Evolutionary conservation across 208 protist genomes (phyloP).

Genomic region (Angomonas deanei): DNA sequence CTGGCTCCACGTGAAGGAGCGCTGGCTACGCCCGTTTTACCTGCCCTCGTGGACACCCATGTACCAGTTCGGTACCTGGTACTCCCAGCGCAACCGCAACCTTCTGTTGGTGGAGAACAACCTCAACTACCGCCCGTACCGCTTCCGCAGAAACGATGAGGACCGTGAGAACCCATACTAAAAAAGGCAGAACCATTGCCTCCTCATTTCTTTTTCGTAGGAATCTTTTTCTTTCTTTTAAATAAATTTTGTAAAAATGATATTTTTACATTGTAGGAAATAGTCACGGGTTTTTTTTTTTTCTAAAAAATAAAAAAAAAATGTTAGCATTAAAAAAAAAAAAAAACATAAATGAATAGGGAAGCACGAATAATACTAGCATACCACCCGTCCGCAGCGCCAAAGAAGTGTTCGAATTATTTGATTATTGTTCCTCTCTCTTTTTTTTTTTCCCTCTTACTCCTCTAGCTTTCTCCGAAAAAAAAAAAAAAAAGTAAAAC

Average conservation of each 20-base stretch:
- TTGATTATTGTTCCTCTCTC: constrained; percentile 2
- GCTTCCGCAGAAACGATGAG: constrained; percentile 86
- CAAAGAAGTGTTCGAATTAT: no score
- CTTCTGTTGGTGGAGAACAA: constrained; percentile 88
- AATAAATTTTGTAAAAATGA: not conserved
- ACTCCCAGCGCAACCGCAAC: constrained; percentile 84
- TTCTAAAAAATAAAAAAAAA: no score
- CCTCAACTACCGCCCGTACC: constrained; percentile 89
- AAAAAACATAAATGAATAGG: no score
- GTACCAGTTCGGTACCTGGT: constrained; percentile 81
- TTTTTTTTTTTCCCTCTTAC: not conserved
- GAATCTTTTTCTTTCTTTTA: not conserved
- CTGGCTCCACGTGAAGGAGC: constrained; percentile 76
- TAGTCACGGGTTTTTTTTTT: constrained; percentile 8
- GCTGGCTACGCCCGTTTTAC: constrained; percentile 76
- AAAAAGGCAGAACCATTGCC: no score
- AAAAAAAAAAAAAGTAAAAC: no score
- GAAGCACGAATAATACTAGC: no score
- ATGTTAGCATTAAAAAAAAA: no score
- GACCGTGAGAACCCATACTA: constrained; percentile 89
- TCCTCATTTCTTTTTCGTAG: not conserved
- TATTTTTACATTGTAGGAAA: constrained; percentile 1
- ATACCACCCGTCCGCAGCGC: no score
- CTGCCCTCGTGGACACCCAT: constrained; percentile 84
- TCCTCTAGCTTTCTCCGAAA: constrained; percentile 8